Conservation (phyloP, 2,329 filamentous ascomycete genomes). For the Tolypocladium album region DNA sequence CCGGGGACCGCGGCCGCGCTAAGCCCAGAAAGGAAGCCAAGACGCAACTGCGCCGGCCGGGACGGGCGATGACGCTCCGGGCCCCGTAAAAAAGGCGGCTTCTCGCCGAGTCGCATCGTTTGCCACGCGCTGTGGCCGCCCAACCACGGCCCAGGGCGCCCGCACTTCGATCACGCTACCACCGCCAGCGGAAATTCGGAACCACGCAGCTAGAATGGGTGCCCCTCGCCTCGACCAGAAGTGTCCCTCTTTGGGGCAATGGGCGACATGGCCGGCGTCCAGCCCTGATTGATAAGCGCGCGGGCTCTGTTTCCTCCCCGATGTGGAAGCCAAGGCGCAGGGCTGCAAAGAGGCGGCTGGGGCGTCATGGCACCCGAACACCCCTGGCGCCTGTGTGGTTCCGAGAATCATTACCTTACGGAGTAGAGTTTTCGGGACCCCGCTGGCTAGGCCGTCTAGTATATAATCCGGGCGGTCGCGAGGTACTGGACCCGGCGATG, state of each 20-base stretch:
- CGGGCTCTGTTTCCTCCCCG: neutral
- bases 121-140: neutral
- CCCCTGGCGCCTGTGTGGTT: neutral
- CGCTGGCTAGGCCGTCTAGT: neutral
- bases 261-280: neutral
- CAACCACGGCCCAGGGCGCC: neutral
- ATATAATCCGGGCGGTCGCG: neutral
- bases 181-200: neutral
- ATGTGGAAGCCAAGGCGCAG: neutral
- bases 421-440: neutral
- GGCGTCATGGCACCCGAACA: neutral
- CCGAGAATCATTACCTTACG: neutral
- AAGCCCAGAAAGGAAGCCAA: neutral
- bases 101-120: neutral
- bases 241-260: neutral
- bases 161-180: neutral
- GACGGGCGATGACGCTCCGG: neutral
- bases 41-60: neutral
- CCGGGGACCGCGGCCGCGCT: neutral
- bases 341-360: neutral
- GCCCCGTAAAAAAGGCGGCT: neutral
- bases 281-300: neutral
- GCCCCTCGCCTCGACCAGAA: neutral
- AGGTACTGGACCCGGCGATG: neutral
- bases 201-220: neutral